Conservation (phyloP, 75 land plant genomes). For the Picea sitchensis region DNA sequence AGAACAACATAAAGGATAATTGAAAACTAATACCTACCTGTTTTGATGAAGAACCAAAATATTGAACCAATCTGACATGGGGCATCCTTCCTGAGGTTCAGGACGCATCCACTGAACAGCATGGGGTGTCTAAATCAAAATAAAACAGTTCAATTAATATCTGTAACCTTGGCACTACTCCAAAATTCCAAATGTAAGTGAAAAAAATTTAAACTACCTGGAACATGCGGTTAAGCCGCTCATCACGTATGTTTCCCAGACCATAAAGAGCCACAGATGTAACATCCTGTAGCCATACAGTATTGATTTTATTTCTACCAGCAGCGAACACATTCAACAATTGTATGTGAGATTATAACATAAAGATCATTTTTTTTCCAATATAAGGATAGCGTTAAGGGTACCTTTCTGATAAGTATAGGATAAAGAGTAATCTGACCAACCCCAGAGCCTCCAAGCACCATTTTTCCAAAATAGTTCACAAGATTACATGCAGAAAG, state of each 20-base stretch:
- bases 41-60: conserved; percentile 97
- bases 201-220: conserved; percentile 50
- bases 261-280: conserved; percentile 96
- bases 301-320: background rate
- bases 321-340: background rate
- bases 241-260: conserved; percentile 97
- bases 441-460: conserved; percentile 94
- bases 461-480: conserved; percentile 98
- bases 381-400: background rate
- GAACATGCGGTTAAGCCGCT: conserved; percentile 96
- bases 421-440: conserved; percentile 91
- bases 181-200: background rate
- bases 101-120: conserved; percentile 99
- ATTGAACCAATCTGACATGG: conserved; percentile 93
- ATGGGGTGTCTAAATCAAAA: conserved; percentile 78
- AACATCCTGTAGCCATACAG: conserved; percentile 52
- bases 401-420: conserved; percentile 90
- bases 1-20: background rate
- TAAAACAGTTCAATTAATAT: background rate
- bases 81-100: conserved; percentile 66
- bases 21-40: conserved; percentile 40
- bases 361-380: background rate
- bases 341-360: background rate
- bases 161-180: background rate
- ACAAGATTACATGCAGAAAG: conserved; percentile 98